Conservation (phyloP, 75 land plant species). For the Picea glauca region DNA sequence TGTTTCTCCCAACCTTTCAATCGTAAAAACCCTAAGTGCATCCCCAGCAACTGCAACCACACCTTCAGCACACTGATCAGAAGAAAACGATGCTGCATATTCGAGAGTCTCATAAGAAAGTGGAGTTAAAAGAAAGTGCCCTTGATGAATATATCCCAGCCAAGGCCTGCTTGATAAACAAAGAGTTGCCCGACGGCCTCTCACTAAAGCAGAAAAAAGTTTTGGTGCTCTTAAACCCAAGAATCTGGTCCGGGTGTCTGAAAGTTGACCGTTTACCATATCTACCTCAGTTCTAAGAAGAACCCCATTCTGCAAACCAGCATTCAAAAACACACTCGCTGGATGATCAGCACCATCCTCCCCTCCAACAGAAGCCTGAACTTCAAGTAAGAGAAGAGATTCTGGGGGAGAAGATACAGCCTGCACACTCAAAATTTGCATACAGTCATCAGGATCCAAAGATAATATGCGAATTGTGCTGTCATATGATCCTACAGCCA, state of each 20-base stretch:
- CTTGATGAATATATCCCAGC: slow-evolving; percentile 97
- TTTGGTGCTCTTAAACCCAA: slow-evolving; percentile 92
- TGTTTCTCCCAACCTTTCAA: slow-evolving; percentile 97
- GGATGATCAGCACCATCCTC: slow-evolving; percentile 99
- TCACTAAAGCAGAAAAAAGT: slow-evolving; percentile 73
- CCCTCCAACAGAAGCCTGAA: slow-evolving; percentile 88
- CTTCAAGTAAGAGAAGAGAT: slow-evolving; percentile 96
- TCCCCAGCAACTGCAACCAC: slow-evolving; percentile 97
- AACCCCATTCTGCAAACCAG: slow-evolving; percentile 93
- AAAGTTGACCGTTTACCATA: slow-evolving; percentile 98
- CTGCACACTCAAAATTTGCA: slow-evolving; percentile 94
- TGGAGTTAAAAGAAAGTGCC: slow-evolving; percentile 91
- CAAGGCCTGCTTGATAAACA: slow-evolving; percentile 99
- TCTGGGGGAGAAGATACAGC: slow-evolving; percentile 92
- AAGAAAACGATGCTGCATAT: slow-evolving; percentile 94
- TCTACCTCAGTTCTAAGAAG: slow-evolving; percentile 94
- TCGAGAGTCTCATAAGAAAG: slow-evolving; percentile 94
- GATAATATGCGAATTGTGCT: slow-evolving; percentile 88
- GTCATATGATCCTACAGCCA: slow-evolving; percentile 98
- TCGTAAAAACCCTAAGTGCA: slow-evolving; percentile 87
- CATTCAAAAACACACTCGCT: slow-evolving; percentile 97
- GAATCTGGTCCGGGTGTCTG: slow-evolving; percentile 94
- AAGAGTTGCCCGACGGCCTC: slow-evolving; percentile 83
- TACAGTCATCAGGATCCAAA: slow-evolving; percentile 96
- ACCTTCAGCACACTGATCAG: slow-evolving; percentile 99